Percentiles rank a stretch among this genome's conserved stretches.
Evolutionary conservation across 164 flowering plant genomes (phyloP).

Genomic region (Pachysandra terminalis): DNA sequence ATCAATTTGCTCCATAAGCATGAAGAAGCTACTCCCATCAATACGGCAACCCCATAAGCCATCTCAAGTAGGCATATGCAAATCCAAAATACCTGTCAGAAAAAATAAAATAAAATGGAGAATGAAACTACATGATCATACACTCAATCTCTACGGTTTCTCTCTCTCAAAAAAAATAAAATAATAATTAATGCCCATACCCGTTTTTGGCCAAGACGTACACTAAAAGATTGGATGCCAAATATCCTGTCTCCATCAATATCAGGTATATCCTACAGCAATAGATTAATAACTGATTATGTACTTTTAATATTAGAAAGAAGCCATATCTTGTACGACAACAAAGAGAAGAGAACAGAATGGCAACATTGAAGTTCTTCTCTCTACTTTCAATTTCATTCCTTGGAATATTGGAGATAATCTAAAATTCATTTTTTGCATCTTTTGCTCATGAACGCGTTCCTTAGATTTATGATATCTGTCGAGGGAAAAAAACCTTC

Average conservation of each 20-base stretch:
- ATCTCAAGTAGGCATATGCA: constrained; percentile 72
- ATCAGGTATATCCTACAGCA: constrained; percentile 79
- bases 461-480: no score
- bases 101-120: background rate
- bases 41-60: constrained; percentile 65
- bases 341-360: background rate
- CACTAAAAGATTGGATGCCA: constrained; percentile 73
- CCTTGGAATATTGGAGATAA: no score
- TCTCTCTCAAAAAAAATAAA: background rate
- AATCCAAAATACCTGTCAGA: constrained; percentile 75
- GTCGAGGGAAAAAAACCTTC: no score
- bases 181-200: constrained; percentile 29
- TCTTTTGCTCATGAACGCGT: no score
- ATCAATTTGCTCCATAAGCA: constrained; percentile 57
- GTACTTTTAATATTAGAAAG: background rate
- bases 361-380: no score
- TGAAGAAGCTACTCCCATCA: constrained; percentile 57
- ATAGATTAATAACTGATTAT: constrained; percentile 12
- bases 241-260: constrained; percentile 76
- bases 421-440: no score
- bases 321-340: background rate
- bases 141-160: background rate
- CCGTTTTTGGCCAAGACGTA: constrained; percentile 74
- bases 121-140: background rate
- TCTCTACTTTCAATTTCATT: no score